Evolutionary conservation across 352 stramenopile species (phyloP).

Genomic region (Thalassiosira mediterranea): DNA sequence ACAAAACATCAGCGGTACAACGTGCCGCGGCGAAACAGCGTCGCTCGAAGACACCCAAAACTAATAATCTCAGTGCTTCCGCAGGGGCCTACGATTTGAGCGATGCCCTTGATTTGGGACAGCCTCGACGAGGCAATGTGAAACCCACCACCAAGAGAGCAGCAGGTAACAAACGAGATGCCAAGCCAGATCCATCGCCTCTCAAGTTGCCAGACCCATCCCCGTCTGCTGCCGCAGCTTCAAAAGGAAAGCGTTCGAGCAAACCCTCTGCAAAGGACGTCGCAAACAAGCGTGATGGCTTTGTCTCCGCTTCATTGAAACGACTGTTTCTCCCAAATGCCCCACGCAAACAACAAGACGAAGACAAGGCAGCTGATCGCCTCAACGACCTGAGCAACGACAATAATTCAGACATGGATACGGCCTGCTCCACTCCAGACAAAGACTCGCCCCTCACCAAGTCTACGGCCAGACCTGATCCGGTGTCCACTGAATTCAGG

Average conservation of each 20-base stretch:
- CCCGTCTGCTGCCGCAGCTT: neutral
- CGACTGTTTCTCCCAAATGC: conserved; percentile 30
- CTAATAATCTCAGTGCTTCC: conserved; percentile 30
- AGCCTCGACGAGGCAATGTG: conserved; percentile 4
- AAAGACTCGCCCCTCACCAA: conserved; percentile 35
- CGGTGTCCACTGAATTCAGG: no score
- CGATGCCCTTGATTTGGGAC: conserved; percentile 3
- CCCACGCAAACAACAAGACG: neutral
- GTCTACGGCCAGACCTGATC: conserved; percentile 22
- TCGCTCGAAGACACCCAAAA: conserved; percentile 53
- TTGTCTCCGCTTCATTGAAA: conserved; percentile 26
- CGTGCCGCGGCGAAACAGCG: conserved; percentile 3
- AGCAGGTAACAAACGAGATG: neutral
- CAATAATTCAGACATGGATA: conserved; percentile 45
- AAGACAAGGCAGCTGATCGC: neutral
- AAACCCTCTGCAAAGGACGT: neutral
- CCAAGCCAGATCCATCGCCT: conserved; percentile 35
- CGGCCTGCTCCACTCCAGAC: conserved; percentile 36
- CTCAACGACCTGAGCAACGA: neutral
- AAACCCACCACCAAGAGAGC: conserved; percentile 5
- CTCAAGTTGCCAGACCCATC: conserved; percentile 35
- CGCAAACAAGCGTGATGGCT: neutral
- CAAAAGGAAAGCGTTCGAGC: conserved; percentile 11
- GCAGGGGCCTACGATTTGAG: conserved; percentile 15
- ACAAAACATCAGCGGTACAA: neutral